phyloP scores from a whole-genome alignment of 1,284 basidiomycete species.

The Rhodotorula sp. region DNA sequence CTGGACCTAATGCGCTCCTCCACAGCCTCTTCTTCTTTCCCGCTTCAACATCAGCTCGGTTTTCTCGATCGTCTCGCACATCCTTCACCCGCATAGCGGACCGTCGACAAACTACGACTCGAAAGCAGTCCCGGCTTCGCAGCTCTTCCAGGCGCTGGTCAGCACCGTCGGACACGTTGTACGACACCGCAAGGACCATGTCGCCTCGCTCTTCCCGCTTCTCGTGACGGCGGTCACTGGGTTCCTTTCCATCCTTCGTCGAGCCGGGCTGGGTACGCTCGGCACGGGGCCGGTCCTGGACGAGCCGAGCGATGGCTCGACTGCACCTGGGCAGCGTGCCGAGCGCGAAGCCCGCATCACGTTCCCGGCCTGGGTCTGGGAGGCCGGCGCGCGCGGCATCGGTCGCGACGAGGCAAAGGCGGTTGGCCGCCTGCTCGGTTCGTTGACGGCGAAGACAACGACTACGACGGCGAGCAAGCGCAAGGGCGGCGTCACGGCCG shows the following conservation, averaged over 20 bases:
- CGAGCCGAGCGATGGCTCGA: slow-evolving; percentile 4
- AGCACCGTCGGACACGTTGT: slow-evolving; percentile 35
- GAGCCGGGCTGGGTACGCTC: slow-evolving; percentile 31
- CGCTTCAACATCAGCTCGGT: slow-evolving; percentile 40
- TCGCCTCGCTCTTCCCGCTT: slow-evolving; percentile 41
- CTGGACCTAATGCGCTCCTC: neutral
- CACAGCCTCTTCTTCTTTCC: slow-evolving; percentile 40
- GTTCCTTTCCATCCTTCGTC: slow-evolving; percentile 29
- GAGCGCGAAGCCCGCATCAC: slow-evolving; percentile 31
- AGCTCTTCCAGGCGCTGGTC: slow-evolving; percentile 29
- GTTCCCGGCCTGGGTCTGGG: slow-evolving; percentile 42
- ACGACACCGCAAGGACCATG: slow-evolving; percentile 43
- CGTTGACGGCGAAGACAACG: slow-evolving; percentile 41
- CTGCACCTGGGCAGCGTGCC: slow-evolving; percentile 25
- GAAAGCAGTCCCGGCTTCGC: neutral
- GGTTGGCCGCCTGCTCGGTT: slow-evolving; percentile 39
- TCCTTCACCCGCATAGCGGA: neutral
- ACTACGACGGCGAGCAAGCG: slow-evolving; percentile 24
- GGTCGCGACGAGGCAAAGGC: slow-evolving; percentile 30
- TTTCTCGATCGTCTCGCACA: slow-evolving; percentile 30
- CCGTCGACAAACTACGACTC: neutral
- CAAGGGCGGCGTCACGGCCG: slow-evolving; percentile 5
- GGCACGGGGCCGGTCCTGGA: slow-evolving; percentile 8
- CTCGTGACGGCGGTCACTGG: slow-evolving; percentile 29
- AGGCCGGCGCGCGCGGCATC: slow-evolving; percentile 25